Conservation (phyloP, 179 eudicot species). For the Corrigiola litoralis region DNA sequence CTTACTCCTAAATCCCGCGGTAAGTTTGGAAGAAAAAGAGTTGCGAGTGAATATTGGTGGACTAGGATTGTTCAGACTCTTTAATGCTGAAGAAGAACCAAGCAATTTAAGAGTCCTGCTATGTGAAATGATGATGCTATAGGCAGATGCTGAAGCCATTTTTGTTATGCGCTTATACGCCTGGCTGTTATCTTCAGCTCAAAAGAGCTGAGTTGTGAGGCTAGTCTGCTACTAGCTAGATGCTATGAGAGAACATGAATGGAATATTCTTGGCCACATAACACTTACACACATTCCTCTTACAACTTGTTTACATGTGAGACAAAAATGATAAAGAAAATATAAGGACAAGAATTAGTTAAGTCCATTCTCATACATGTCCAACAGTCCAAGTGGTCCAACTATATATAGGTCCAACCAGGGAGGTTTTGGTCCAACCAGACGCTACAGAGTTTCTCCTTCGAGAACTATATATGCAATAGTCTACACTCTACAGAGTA, state of each 20-base stretch:
- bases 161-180: neutral
- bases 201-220: neutral
- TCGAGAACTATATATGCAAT: too few relatives aligned
- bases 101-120: constrained; percentile 8
- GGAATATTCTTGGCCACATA: constrained; percentile 15
- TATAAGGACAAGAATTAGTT: too few relatives aligned
- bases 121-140: constrained; percentile 17
- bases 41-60: constrained; percentile 6
- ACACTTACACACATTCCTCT: neutral
- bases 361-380: too few relatives aligned
- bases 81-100: constrained; percentile 3
- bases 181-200: constrained; percentile 4
- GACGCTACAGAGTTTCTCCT: too few relatives aligned
- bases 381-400: too few relatives aligned
- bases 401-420: too few relatives aligned
- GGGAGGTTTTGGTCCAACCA: too few relatives aligned
- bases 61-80: constrained; percentile 10
- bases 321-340: neutral
- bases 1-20: constrained; percentile 8
- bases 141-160: constrained; percentile 26
- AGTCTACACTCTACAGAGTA: too few relatives aligned
- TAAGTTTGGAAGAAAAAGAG: constrained; percentile 5
- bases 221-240: neutral
- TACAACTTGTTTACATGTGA: neutral
- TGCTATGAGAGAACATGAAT: neutral